These are phyloP conservation scores for Chrysoporthe cubensis DNA, from an alignment of 2,329 filamentous ascomycete genomes.

Conservation along the genomic window DNA sequence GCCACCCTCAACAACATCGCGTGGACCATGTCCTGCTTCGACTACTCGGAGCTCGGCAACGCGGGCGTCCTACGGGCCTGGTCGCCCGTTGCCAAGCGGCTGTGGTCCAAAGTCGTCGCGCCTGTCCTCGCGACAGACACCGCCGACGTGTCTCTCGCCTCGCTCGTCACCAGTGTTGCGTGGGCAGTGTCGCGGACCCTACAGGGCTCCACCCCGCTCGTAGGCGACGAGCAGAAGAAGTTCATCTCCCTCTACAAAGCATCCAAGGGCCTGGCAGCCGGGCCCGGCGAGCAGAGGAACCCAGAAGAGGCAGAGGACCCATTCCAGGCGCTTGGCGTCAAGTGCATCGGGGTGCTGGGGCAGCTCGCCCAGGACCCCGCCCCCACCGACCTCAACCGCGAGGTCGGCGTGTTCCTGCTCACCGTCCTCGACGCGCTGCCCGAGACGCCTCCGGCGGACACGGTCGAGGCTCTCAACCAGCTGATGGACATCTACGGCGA, in stretches of 20 bases:
- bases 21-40: conserved; percentile 67
- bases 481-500: conserved; percentile 71
- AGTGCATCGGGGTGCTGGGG: conserved; percentile 69
- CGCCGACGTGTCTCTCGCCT: conserved; percentile 64
- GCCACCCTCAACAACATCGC: conserved; percentile 69
- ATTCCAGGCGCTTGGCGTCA: conserved; percentile 66
- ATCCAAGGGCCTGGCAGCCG: conserved; percentile 45
- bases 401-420: conserved; percentile 66
- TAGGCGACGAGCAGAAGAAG: conserved; percentile 59
- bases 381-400: conserved; percentile 58
- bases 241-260: conserved; percentile 70
- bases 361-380: conserved; percentile 62
- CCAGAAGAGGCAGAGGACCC: conserved; percentile 50
- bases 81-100: conserved; percentile 54
- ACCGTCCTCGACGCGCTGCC: conserved; percentile 57
- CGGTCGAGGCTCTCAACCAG: conserved; percentile 68
- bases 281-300: conserved; percentile 22
- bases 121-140: conserved; percentile 64
- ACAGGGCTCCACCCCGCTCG: conserved; percentile 51
- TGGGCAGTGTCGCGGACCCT: conserved; percentile 67
- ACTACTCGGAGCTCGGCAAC: conserved; percentile 60
- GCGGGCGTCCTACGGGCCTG: conserved; percentile 57
- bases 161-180: conserved; percentile 65
- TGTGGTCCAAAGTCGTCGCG: conserved; percentile 62
- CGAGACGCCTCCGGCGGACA: conserved; percentile 58